phyloP scores from a whole-genome alignment of 2,329 filamentous ascomycete species.

The Aureobasidium sp. region DNA sequence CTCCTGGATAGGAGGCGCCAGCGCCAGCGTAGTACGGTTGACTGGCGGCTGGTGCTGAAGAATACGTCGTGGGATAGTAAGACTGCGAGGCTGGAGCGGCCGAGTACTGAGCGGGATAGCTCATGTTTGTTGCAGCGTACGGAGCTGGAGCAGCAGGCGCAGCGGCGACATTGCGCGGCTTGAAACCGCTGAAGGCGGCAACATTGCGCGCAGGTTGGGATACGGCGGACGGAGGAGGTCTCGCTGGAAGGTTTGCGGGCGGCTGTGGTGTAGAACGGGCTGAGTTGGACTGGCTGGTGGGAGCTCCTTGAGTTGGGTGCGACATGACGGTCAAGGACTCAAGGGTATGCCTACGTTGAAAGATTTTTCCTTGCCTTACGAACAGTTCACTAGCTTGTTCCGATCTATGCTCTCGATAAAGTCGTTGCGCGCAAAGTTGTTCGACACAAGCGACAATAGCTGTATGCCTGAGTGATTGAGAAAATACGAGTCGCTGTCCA shows the following conservation, averaged over 20 bases:
- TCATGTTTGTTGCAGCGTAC: slow-evolving; percentile 15
- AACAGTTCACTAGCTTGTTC: neutral
- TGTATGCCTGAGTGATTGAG: neutral
- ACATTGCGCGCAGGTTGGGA: slow-evolving; percentile 13
- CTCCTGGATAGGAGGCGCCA: slow-evolving; percentile 21
- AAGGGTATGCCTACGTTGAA: slow-evolving; percentile 13
- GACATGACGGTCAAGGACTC: slow-evolving; percentile 56
- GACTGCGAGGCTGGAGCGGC: slow-evolving; percentile 12
- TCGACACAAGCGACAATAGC: neutral
- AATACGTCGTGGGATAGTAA: slow-evolving; percentile 6
- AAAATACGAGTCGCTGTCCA: neutral
- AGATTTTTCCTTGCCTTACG: neutral
- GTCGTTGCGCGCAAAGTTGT: neutral
- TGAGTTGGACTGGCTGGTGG: slow-evolving; percentile 19
- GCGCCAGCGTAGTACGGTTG: slow-evolving; percentile 35
- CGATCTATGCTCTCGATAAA: neutral
- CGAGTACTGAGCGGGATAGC: slow-evolving; percentile 12
- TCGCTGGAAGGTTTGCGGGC: slow-evolving; percentile 16
- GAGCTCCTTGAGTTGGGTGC: slow-evolving; percentile 77
- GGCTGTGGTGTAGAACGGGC: slow-evolving; percentile 15
- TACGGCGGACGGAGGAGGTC: slow-evolving; percentile 27
- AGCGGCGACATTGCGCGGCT: slow-evolving; percentile 51
- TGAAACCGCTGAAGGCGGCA: slow-evolving; percentile 50
- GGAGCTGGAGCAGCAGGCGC: neutral
- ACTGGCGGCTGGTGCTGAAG: slow-evolving; percentile 19